These are phyloP conservation scores for Russula foetens DNA, from an alignment of 768 basidiomycete genomes.

Conservation along the genomic window DNA sequence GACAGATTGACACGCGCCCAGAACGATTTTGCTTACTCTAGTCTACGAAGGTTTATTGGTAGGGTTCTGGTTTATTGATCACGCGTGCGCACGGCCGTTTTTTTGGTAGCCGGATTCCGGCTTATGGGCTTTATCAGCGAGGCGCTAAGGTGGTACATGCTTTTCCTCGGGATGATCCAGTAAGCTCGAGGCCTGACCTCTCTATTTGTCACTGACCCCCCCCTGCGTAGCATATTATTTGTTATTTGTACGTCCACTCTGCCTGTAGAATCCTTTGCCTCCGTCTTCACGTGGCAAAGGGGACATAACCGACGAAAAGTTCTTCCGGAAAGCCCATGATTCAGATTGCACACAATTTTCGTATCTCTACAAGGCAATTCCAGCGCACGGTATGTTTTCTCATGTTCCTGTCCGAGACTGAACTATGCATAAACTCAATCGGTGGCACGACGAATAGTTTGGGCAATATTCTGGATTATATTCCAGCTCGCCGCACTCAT, in stretches of 20 bases:
- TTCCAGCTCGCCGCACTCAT: conserved; percentile 70
- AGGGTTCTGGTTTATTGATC: conserved; percentile 93
- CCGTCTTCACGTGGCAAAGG: conserved; percentile 34
- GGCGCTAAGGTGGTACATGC: conserved; percentile 76
- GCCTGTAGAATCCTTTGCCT: neutral
- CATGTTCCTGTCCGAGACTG: neutral
- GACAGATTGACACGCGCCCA: conserved; percentile 25
- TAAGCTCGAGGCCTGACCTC: conserved; percentile 25
- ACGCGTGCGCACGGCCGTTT: conserved; percentile 50
- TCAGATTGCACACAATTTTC: conserved; percentile 89
- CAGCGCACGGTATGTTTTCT: conserved; percentile 54
- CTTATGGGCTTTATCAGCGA: conserved; percentile 36
- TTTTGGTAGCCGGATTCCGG: neutral
- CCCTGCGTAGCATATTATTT: conserved; percentile 56
- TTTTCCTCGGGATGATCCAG: conserved; percentile 84
- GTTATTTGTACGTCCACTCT: conserved; percentile 60
- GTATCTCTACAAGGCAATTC: conserved; percentile 60
- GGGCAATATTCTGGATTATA: conserved; percentile 80
- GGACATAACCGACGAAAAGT: conserved; percentile 91
- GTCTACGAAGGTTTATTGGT: conserved; percentile 80
- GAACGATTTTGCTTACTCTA: conserved; percentile 78
- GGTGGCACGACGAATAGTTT: conserved; percentile 39
- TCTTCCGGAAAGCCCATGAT: conserved; percentile 91
- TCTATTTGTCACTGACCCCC: conserved; percentile 6
- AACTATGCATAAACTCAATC: neutral